phyloP scores from a whole-genome alignment of 495 filamentous ascomycete species.

The Daldinia grandis region DNA sequence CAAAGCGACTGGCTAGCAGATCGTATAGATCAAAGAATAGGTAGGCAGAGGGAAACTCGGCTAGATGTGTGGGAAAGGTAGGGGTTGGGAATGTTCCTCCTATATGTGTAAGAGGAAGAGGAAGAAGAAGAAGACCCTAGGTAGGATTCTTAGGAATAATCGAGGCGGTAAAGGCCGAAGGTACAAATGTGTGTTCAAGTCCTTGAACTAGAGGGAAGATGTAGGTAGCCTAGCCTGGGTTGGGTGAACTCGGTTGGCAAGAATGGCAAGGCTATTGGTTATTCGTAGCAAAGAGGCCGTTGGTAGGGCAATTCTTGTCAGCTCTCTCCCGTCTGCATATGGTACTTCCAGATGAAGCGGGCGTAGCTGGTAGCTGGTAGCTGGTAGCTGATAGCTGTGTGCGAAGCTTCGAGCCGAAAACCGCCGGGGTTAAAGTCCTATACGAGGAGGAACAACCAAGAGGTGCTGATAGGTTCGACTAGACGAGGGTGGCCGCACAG shows the following conservation, averaged over 20 bases:
- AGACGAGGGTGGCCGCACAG: conserved; percentile 6
- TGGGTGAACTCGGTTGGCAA: conserved; percentile 35
- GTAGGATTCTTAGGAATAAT: conserved; percentile 21
- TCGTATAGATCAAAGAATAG: conserved; percentile 16
- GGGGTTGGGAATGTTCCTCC: conserved; percentile 1
- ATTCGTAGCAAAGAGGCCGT: conserved; percentile 10
- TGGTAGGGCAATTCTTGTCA: conserved; percentile 31
- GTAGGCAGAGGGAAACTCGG: conserved; percentile 6
- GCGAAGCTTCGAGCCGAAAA: conserved; percentile 36
- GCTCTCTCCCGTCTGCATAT: conserved; percentile 9
- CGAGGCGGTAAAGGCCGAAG: conserved; percentile 39
- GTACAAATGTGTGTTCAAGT: conserved; percentile 2
- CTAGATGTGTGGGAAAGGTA: conserved; percentile 14
- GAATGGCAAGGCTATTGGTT: conserved; percentile 4
- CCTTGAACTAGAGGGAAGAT: conserved; percentile 19
- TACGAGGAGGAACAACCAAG: conserved; percentile 30
- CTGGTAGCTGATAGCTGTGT: conserved; percentile 25
- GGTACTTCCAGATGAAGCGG: conserved; percentile 35
- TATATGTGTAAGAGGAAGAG: conserved; percentile 8
- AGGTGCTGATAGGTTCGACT: conserved; percentile 3
- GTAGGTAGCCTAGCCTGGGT: conserved; percentile 34
- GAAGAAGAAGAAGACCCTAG: conserved; percentile 10
- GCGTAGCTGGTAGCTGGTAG: conserved; percentile 15
- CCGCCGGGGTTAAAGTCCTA: conserved; percentile 29
- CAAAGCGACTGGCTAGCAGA: conserved; percentile 8